Evolutionary conservation across 1,139 yeast genomes (phyloP).

Genomic region (Zygotorulaspora mrakii): DNA sequence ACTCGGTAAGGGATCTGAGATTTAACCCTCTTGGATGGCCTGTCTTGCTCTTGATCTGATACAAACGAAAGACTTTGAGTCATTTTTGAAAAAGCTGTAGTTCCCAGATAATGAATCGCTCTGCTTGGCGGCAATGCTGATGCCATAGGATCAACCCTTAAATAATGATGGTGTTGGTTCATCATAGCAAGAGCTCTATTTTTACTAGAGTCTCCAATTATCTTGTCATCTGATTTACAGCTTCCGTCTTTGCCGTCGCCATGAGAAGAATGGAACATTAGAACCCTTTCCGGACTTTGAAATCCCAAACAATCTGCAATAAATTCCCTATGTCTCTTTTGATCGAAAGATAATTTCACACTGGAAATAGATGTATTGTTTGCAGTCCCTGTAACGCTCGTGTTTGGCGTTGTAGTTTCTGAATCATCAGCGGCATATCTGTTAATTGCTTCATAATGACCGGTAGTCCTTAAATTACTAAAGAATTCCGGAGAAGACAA

Average conservation of each 20-base stretch:
- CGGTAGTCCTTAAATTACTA: constrained; percentile 26
- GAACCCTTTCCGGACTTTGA: constrained; percentile 25
- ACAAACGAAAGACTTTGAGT: constrained; percentile 16
- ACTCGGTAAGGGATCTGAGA: constrained; percentile 46
- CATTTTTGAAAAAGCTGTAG: constrained; percentile 20
- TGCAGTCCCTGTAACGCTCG: constrained; percentile 16
- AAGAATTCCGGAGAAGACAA: constrained; percentile 34
- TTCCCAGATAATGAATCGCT: constrained; percentile 23
- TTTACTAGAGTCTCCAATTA: background rate
- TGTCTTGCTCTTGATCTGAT: constrained; percentile 6
- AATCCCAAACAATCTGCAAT: constrained; percentile 53
- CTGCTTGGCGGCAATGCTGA: constrained; percentile 25
- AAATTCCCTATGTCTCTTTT: constrained; percentile 34
- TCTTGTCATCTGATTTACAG: constrained; percentile 1
- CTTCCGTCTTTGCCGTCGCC: background rate
- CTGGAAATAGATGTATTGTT: constrained; percentile 16
- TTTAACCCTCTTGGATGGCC: constrained; percentile 28
- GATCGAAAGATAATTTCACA: constrained; percentile 10
- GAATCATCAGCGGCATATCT: constrained; percentile 17
- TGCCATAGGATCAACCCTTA: constrained; percentile 23
- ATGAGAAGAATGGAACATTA: constrained; percentile 6
- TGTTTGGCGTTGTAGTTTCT: constrained; percentile 18
- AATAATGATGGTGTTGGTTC: constrained; percentile 13
- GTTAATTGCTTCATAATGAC: constrained; percentile 25
- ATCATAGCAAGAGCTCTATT: background rate